phyloP scores from a whole-genome alignment of 306 rosid species.

The Biancaea sappan region DNA sequence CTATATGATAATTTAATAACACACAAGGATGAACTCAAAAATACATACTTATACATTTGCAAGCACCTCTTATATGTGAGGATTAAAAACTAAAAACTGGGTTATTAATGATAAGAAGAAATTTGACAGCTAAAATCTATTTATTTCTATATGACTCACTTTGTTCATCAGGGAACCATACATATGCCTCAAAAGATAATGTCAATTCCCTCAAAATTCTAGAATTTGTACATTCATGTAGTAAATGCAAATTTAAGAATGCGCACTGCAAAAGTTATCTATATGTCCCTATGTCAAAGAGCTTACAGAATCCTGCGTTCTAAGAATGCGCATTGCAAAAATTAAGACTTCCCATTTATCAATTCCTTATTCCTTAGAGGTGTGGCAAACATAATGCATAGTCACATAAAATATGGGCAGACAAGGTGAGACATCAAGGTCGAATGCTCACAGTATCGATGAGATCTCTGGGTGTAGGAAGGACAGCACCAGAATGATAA shows the following conservation, averaged over 20 bases:
- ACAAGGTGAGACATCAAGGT: slow-evolving; percentile 12
- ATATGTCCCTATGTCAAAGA: background rate
- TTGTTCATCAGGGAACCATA: background rate
- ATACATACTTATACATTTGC: background rate
- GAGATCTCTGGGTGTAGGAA: slow-evolving; percentile 88
- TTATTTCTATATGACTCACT: background rate
- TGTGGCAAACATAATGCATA: background rate
- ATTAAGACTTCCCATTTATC: slow-evolving; percentile 6
- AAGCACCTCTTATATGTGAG: background rate
- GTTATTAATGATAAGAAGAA: background rate
- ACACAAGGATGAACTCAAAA: background rate
- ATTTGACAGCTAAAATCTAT: background rate
- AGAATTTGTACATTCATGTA: background rate
- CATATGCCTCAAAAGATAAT: background rate
- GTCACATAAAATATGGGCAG: background rate
- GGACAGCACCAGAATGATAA: slow-evolving; percentile 80
- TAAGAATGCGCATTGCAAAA: slow-evolving; percentile 7
- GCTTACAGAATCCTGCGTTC: background rate
- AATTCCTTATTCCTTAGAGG: slow-evolving; percentile 18
- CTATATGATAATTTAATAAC: background rate
- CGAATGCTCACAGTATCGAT: slow-evolving; percentile 71
- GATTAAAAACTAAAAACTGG: background rate
- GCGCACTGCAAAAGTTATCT: background rate
- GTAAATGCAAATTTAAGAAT: background rate
- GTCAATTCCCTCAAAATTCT: slow-evolving; percentile 4